Conservation (phyloP, 148 eudicot species). For the Vaccinium darrowii region DNA sequence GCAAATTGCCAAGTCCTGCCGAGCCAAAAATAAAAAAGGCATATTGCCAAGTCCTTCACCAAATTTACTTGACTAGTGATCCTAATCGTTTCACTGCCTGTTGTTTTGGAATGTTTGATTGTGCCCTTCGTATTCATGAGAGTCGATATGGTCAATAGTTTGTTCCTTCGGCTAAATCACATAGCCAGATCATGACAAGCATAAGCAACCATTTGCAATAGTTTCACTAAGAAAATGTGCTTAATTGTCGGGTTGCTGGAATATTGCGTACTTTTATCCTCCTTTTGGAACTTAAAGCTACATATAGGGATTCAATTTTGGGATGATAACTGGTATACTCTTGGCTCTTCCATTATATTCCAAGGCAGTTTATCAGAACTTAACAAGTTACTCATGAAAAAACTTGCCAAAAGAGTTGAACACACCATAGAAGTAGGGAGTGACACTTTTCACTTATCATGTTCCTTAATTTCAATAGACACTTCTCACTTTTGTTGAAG, state of each 20-base stretch:
- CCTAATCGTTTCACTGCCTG: neutral
- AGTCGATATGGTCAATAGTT: neutral
- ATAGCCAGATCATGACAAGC: neutral
- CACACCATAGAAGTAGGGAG: neutral
- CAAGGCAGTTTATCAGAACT: neutral
- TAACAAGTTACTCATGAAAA: neutral
- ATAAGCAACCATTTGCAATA: neutral
- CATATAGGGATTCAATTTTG: neutral
- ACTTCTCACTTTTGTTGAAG: neutral
- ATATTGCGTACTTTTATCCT: neutral
- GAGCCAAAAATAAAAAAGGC: too few species aligned
- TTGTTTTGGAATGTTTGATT: neutral
- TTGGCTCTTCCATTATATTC: neutral
- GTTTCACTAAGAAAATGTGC: neutral
- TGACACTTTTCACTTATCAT: neutral
- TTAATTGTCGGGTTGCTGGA: neutral
- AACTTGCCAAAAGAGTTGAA: neutral
- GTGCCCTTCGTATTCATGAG: neutral
- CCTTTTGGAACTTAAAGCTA: neutral
- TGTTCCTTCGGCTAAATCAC: neutral
- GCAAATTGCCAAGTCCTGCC: neutral
- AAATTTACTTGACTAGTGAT: neutral
- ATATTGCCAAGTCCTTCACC: neutral
- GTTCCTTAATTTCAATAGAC: too few species aligned
- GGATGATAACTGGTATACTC: neutral